Evolutionary conservation across 129 eudicot species (phyloP), one percentile per base, ranked within the genome.

Genomic region (Silybum marianum): DNA sequence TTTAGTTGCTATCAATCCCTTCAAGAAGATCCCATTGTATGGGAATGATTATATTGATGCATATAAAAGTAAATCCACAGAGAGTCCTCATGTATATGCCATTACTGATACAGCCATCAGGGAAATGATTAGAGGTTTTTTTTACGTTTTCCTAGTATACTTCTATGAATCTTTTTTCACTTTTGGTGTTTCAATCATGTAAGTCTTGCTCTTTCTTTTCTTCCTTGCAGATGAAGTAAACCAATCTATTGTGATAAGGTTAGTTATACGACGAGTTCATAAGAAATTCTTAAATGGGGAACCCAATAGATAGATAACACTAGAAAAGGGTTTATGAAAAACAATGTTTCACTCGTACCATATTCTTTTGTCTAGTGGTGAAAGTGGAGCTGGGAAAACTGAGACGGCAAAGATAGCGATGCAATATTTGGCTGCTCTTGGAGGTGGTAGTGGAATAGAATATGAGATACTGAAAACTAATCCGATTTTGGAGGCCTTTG

Each of bases 341-440:
- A 32, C 2, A 32, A 77, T 77, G 16, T 62, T 60, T 21, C 54
- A 40, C 32, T 77, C 46, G 77, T 77, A 18, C 2, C 8, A 26
- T 19, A 16, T 8, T 65, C 4, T 71, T 74, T 71, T 72, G 63
- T 84, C 58, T 86, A 95, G 98, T 84, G 98, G 99, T 76, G 99
- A 95, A 88, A 95, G 99, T 81, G 99, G 99, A 78, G 97, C 99
- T 18, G 99, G 99, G 9, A 95, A 95, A 74, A 95, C 99, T 42
- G 99, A 95, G 86, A 95, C 99, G 9, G 99, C 99, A 81, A 95
- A 95, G 86, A 95, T 95, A 77, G 98, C 99, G 2, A 95, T 95
- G 99, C 98, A 95, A 82, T 95, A 95, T 88, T 86, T 95, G 90
- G 99, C 99, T 85, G 95, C 98, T 67, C 94, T 95, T 76, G 99